Conservation (phyloP, 1,284 basidiomycete species). For the Heimioporus retisporus region DNA sequence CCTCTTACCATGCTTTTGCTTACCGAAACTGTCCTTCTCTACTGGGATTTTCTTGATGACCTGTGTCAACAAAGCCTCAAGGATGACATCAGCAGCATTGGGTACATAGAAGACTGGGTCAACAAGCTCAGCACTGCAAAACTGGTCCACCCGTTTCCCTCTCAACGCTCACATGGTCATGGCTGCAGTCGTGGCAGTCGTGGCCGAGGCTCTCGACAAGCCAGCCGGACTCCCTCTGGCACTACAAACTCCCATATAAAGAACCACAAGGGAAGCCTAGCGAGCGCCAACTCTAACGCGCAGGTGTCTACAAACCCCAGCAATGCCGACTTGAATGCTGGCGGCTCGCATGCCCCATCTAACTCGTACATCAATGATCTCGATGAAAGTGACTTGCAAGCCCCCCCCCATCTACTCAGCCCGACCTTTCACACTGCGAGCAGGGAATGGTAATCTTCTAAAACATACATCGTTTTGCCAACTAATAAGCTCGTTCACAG, state of each 20-base stretch:
- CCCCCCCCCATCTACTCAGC: neutral
- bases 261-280: neutral
- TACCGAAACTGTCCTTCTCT: neutral
- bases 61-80: neutral
- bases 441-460: neutral
- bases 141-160: neutral
- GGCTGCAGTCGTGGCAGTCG: too few relatives aligned
- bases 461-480: neutral
- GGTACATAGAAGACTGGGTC: neutral
- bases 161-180: too few relatives aligned
- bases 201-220: neutral
- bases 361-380: neutral
- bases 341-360: neutral
- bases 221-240: neutral
- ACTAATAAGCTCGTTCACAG: neutral
- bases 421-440: neutral
- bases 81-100: neutral
- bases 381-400: neutral
- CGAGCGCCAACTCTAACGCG: neutral
- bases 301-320: neutral
- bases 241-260: neutral
- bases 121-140: neutral
- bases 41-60: neutral
- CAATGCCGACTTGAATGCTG: neutral
- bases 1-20: neutral